These are phyloP conservation scores for Boletus edulis DNA, from an alignment of 768 basidiomycete genomes.

Conservation along the genomic window DNA sequence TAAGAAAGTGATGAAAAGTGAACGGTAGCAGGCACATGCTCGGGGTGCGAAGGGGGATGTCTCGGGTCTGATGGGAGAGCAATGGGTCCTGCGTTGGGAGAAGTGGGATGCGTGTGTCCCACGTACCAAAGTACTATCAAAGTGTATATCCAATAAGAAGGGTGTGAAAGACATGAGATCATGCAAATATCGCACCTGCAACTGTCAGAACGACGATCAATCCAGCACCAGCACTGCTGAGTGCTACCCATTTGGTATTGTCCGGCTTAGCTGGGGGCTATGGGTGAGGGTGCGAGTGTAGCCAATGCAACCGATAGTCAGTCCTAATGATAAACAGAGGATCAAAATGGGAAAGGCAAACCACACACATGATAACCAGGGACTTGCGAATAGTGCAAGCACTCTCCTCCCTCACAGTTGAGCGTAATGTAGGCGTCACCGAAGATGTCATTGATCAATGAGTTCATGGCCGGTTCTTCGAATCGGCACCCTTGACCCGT, in stretches of 20 bases:
- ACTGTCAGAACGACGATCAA: conserved; percentile 69
- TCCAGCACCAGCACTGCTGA: conserved; percentile 79
- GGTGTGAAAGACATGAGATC: not conserved
- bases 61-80: conserved; percentile 81
- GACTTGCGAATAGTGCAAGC: conserved; percentile 89
- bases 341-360: not conserved
- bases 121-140: conserved; percentile 83
- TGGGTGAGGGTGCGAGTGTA: not conserved
- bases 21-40: conserved; percentile 92
- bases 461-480: conserved; percentile 96
- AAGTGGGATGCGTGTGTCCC: conserved; percentile 56
- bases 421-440: conserved; percentile 90
- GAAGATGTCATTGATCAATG: conserved; percentile 89
- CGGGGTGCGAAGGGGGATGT: conserved; percentile 55
- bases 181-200: conserved; percentile 42
- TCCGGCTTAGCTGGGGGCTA: conserved; percentile 81
- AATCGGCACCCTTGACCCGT: conserved; percentile 77
- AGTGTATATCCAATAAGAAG: not conserved
- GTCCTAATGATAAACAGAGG: not conserved
- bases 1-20: conserved; percentile 88
- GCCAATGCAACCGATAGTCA: not conserved
- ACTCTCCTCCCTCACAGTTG: conserved; percentile 87
- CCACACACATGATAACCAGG: conserved; percentile 77
- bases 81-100: conserved; percentile 59
- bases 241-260: conserved; percentile 76